Evolutionary conservation across 1,139 yeast genomes (phyloP), one percentile per base, ranked within the genome.

Genomic region (Blastobotrys niveus): DNA sequence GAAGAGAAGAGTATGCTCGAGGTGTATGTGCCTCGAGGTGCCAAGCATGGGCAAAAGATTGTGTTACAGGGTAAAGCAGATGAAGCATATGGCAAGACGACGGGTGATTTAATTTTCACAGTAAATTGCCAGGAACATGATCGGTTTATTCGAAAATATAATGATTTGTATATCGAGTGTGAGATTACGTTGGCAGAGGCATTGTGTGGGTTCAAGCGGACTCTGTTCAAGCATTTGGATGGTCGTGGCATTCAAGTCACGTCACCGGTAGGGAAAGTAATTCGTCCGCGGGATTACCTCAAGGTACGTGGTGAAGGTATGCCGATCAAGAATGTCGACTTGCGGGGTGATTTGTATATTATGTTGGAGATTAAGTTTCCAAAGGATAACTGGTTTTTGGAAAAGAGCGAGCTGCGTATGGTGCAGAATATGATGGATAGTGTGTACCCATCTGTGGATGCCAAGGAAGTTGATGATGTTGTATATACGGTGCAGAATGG

Each of bases 281-380:
- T 88, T 8, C 74, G 82, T 52, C 97, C 97, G 0, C 82, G 85
- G 14, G 85, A 85, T 50, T 74, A 70, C 48, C 64, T 91, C 31
- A 73, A 80, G 51, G 70, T 91, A 17, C 65, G 72, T 32, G 77
- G 78, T 36, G 96, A 89, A 62, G 98, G 98, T 1, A 86, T 93
- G 94, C 96, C 96, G 0, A 58, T 75, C 4, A 67, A 68, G 47
- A 25, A 21, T 2, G 54, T 66, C 9, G 66, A 62, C 38, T 58
- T 64, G 17, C 71, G 73, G 40, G 97, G 97, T 21, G 88, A 87
- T 61, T 65, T 91, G 55, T 89, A 80, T 55, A 70, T 91, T 18
- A 76, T 74, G 47, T 63, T 87, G 20, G 78, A 78, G 20, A 78
- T 91, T 44, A 86, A 80, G 52, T 91, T 91, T 63, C 98, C 97